phyloP scores from a whole-genome alignment of 805 yeast species.

The Saccharomycopsis sp. region DNA sequence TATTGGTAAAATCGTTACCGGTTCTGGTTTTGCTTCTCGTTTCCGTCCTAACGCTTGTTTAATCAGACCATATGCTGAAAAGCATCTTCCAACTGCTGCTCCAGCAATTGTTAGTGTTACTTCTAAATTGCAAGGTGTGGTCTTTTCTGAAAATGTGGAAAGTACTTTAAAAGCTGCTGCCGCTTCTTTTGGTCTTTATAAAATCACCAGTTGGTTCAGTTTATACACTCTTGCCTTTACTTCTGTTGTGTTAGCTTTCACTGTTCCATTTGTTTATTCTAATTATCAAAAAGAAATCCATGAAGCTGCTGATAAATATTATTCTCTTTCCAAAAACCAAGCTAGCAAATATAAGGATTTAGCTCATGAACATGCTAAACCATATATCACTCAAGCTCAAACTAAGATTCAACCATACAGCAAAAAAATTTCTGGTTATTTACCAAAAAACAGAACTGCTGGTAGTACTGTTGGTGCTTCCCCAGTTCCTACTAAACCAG shows the following conservation, averaged over 20 bases:
- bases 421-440: conserved; percentile 33
- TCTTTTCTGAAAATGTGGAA: conserved; percentile 63
- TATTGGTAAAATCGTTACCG: conserved; percentile 59
- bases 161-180: conserved; percentile 66
- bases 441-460: conserved; percentile 54
- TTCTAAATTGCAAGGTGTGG: conserved; percentile 40
- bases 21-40: conserved; percentile 69
- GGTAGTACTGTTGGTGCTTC: conserved; percentile 49
- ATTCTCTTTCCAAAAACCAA: conserved; percentile 35
- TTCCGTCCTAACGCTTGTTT: conserved; percentile 41
- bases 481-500: conserved; percentile 15
- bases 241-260: conserved; percentile 51
- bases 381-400: conserved; percentile 47
- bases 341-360: conserved; percentile 26
- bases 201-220: conserved; percentile 67
- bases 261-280: conserved; percentile 66
- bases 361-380: conserved; percentile 45
- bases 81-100: neutral
- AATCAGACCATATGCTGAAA: neutral
- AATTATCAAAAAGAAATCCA: conserved; percentile 72
- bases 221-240: conserved; percentile 55
- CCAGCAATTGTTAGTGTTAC: neutral
- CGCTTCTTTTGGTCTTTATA: conserved; percentile 50
- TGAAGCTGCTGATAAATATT: conserved; percentile 35
- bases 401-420: conserved; percentile 61